Evolutionary conservation across 257 asterid genomes (phyloP).

Genomic region (Linaria vulgaris): DNA sequence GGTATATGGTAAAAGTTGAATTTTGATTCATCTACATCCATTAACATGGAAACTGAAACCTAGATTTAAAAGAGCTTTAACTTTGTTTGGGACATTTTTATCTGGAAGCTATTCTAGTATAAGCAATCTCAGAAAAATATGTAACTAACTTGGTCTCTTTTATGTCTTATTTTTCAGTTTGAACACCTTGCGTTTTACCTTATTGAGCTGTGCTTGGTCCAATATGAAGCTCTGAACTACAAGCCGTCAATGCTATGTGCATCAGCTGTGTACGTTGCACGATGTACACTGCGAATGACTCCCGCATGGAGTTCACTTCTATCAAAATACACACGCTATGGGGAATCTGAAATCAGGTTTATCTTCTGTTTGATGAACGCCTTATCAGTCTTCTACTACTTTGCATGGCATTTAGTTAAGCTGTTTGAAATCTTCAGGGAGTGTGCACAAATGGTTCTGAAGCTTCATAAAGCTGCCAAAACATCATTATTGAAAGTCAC

Average conservation of each 20-base stretch:
- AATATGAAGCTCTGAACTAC: slow-evolving; percentile 81
- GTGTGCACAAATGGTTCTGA: slow-evolving; percentile 77
- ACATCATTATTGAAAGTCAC: slow-evolving; percentile 58
- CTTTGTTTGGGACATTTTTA: background rate
- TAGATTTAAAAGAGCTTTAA: background rate
- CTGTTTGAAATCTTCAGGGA: slow-evolving; percentile 40
- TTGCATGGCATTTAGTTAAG: slow-evolving; percentile 15
- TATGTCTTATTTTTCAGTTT: slow-evolving; percentile 47
- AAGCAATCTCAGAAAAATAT: too few species aligned
- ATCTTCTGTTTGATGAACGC: slow-evolving; percentile 13
- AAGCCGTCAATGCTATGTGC: slow-evolving; percentile 92
- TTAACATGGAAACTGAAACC: background rate
- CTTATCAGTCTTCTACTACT: background rate
- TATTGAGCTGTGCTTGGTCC: slow-evolving; percentile 85
- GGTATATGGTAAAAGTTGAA: slow-evolving; percentile 32
- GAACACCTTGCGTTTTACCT: slow-evolving; percentile 87
- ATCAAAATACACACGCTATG: slow-evolving; percentile 57
- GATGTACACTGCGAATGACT: slow-evolving; percentile 63
- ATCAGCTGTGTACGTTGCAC: slow-evolving; percentile 84
- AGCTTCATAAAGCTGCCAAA: slow-evolving; percentile 77
- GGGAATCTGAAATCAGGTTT: slow-evolving; percentile 74
- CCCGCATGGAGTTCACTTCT: slow-evolving; percentile 86
- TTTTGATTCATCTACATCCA: background rate
- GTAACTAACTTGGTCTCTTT: slow-evolving; percentile 8
- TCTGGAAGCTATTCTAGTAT: background rate